Percentiles rank a stretch among this genome's conserved stretches.
These are phyloP conservation scores for Phytophthora cactorum DNA, from an alignment of 352 stramenopile genomes.

Conservation along the genomic window DNA sequence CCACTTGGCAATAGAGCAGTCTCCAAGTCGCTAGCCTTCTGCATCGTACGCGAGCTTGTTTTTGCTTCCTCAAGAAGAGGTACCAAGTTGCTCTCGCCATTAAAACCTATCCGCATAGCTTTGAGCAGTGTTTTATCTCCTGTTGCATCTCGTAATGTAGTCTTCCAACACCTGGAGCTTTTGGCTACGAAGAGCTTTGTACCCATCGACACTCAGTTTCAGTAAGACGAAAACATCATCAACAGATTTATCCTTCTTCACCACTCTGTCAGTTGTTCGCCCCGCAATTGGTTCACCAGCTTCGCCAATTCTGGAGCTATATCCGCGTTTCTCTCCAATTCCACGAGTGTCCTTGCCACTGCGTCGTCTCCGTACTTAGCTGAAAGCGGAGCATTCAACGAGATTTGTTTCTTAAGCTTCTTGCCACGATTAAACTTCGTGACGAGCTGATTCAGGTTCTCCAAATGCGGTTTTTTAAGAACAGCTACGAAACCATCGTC, in stretches of 20 bases:
- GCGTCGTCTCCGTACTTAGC: constrained; percentile 2
- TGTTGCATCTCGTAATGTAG: neutral
- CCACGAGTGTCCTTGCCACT: neutral
- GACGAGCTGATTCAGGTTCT: neutral
- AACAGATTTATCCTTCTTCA: neutral
- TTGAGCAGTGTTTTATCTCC: neutral
- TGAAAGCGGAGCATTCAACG: neutral
- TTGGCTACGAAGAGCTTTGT: neutral
- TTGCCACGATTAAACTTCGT: neutral
- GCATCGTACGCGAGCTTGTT: neutral
- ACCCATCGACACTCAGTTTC: neutral
- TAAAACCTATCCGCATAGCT: neutral
- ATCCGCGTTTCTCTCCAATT: neutral
- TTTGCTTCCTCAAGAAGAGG: neutral
- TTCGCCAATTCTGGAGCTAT: neutral
- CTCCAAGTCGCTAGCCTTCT: neutral
- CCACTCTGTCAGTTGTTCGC: neutral
- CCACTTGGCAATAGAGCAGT: neutral
- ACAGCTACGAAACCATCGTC: neutral
- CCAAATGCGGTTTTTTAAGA: neutral
- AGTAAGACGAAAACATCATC: neutral
- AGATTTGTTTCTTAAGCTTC: neutral
- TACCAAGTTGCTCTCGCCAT: neutral
- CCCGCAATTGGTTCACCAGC: neutral
- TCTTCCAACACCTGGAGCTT: neutral